These are phyloP conservation scores for Penicillium sp. DNA, from an alignment of 2,329 filamentous ascomycete genomes.

Conservation along the genomic window DNA sequence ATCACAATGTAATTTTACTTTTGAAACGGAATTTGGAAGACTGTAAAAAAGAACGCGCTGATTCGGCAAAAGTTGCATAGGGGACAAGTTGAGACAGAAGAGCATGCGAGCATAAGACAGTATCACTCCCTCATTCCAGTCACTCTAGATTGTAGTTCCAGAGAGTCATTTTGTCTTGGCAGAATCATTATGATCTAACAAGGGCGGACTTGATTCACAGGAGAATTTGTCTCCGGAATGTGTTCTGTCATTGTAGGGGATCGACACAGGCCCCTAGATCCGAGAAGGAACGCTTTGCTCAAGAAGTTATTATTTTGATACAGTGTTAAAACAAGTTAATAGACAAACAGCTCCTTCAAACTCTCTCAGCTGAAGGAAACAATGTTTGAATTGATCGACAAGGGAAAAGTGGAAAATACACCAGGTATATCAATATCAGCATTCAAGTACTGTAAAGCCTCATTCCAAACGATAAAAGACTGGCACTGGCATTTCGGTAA, in stretches of 20 bases:
- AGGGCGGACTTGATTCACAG: not conserved
- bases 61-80: not conserved
- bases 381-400: not conserved
- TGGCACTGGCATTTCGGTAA: conserved; percentile 4
- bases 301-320: not conserved
- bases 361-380: not conserved
- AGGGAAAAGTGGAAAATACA: not conserved
- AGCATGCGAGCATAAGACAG: not conserved
- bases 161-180: not conserved
- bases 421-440: conserved; percentile 1
- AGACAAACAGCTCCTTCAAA: no score
- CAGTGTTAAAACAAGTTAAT: not conserved
- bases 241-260: conserved; percentile 10
- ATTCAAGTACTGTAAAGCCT: conserved; percentile 4
- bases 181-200: conserved; percentile 18
- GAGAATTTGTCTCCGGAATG: conserved; percentile 18
- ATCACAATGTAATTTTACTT: not conserved
- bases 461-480: conserved; percentile 19
- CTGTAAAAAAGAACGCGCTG: not conserved
- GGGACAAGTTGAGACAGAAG: not conserved
- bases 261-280: conserved; percentile 19
- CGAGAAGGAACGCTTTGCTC: not conserved
- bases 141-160: no score
- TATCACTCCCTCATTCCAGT: conserved; percentile 16
- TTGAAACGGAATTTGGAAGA: not conserved